Base-by-base conservation (phyloP, 768 basidiomycete genomes). In the Kwoniella newhampshirensis region DNA sequence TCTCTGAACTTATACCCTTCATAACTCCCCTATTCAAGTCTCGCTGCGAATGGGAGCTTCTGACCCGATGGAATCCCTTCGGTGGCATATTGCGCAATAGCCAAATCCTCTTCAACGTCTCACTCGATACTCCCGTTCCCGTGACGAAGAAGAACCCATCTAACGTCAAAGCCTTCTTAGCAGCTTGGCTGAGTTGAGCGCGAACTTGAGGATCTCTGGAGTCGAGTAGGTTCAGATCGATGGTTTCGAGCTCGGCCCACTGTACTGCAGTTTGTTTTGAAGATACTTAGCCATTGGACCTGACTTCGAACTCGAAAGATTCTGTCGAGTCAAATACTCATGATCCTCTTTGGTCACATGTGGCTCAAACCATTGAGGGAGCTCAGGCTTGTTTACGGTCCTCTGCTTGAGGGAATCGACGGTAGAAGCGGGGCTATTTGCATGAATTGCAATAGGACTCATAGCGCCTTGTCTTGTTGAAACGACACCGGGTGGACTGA, bases 131-230 rank as follows among this genome's bases (percentile, higher is more conserved):
- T 13, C 67, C 67, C 4, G 60, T 62, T 15, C 63, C 63, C n/a
- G 59, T 60, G 37, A 68, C 63, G 45, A 57, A 62, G 9, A 68
- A 41, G 56, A 68, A 68, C 7, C 67, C 67, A 42, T 68, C 67
- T 1, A 53, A 57, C 21, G 50, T 54, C 8, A 67, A 50, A 3
- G 67, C 67, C 54, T 64, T 60, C 49, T 68, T 68, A 21, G 63
- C 55, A 4, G 26, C 48, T 9, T 37, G 37, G 18, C 60, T 56
- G 12, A 68, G 52, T 7, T 51, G 43, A 11, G 32, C 37, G 1
- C 63, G 63, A 9, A 52, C 59, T 5, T 17, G 36, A 1, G 57
- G 51, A n/a, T 64, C 63, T 3, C 25, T 11, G 13, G 54, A 41
- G 40, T 68, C 67, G 15, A 68, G 54, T 2, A 59, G 55, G 1